Evolutionary conservation across 164 flowering plant genomes (phyloP), one percentile per base, ranked within the genome.

Genomic region (Vitis labrusca): DNA sequence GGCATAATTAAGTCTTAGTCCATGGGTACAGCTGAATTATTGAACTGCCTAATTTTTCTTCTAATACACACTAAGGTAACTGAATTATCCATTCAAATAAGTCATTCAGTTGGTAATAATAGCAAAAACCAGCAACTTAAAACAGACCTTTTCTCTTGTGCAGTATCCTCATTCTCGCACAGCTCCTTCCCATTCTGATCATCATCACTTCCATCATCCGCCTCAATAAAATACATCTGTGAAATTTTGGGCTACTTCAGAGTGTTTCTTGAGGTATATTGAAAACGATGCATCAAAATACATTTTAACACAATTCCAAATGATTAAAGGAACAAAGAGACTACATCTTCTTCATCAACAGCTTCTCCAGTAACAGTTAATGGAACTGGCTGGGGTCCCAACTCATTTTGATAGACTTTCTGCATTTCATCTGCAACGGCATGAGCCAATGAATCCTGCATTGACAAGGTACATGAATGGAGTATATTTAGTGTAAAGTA

Each of bases 401-500:
- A 76, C 80, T 95, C 98, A 62, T 78, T 74, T 70, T 64, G 75
- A 65, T 88, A 93, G 16, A 87, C 73, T 79, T 93, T 95, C 73
- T 93, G 97, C 99, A 95, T 93, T 79, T 93, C 98, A 19, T 81
- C 89, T 5, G 99, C 99, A 73, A 95, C 98, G 67, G 99, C 99
- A 77, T 51, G 75, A 70, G 98, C 99, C 79, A 95, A 76, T 12
- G 89, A 79, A 81, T 93, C 99, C 99, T 95, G 74, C 23, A 72
- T 62, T 9, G 37, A 61, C 15, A 59, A 37, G 7, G 44, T 37
- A 37, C 44, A 37, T 37, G 44, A 37, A 37, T 37, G 44, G 44
- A 5, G 44, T 37, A 37, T 37, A 37, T 3, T 37, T 37, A 37
- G 44, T 37, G 44, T 66, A 63, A 47, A 50, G 17, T 10, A 11